A percentile compares a stretch with the other conserved stretches of the same genome.
Conservation (phyloP, 2,329 filamentous ascomycete species). For the Basipetospora chlamydospora region DNA sequence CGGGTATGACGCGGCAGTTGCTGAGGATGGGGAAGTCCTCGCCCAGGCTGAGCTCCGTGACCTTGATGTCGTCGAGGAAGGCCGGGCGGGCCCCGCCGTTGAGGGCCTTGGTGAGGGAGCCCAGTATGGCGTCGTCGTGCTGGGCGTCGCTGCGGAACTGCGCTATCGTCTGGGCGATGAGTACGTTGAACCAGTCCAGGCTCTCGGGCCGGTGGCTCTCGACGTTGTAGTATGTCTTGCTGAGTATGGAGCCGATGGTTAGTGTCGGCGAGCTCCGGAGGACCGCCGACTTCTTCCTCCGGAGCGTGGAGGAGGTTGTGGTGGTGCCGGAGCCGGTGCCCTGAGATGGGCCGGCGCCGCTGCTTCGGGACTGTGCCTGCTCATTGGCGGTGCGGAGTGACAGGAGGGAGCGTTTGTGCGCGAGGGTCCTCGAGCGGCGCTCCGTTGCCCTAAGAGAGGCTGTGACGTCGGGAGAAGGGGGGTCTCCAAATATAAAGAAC, state of each 20-base stretch:
- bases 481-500: constrained; percentile 98
- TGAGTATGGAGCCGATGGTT: constrained; percentile 85
- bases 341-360: constrained; percentile 17
- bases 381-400: constrained; percentile 35
- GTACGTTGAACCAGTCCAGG: constrained; percentile 96
- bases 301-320: too few species aligned
- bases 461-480: constrained; percentile 68
- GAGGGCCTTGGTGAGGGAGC: constrained; percentile 67
- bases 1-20: constrained; percentile 90
- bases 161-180: constrained; percentile 91
- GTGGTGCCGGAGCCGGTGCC: too few species aligned
- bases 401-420: constrained; percentile 61
- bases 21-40: constrained; percentile 98
- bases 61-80: constrained; percentile 83
- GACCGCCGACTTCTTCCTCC: constrained; percentile 56
- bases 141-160: constrained; percentile 89
- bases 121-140: constrained; percentile 78
- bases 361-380: constrained; percentile 1
- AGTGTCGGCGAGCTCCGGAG: constrained; percentile 58
- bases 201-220: constrained; percentile 92
- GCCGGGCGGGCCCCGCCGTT: constrained; percentile 80
- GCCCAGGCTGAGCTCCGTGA: constrained; percentile 85
- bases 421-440: constrained; percentile 56
- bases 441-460: constrained; percentile 63
- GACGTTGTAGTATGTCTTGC: constrained; percentile 96